These are phyloP conservation scores for Paralagenidium karlingii DNA, from an alignment of 352 stramenopile genomes.

Conservation along the genomic window DNA sequence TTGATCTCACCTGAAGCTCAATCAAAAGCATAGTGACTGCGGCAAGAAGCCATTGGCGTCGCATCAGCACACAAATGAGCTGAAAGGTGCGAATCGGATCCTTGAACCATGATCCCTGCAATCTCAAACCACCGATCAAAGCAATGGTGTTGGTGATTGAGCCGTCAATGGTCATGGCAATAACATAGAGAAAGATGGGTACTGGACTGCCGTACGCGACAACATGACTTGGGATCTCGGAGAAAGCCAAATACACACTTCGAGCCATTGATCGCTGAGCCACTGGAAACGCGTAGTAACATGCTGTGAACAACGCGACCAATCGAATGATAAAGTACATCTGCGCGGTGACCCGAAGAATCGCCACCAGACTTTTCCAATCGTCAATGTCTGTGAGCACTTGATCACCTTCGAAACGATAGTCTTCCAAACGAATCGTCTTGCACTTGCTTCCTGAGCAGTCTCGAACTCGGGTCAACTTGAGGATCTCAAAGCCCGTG, in stretches of 20 bases:
- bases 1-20: no score
- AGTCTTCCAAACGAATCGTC: constrained; percentile 22
- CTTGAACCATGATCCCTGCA: constrained; percentile 20
- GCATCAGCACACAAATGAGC: constrained; percentile 29
- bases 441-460: constrained; percentile 20
- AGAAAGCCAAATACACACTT: constrained; percentile 17
- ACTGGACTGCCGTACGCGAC: constrained; percentile 15
- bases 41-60: constrained; percentile 29
- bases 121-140: constrained; percentile 10
- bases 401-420: constrained; percentile 29
- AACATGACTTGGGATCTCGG: constrained; percentile 13
- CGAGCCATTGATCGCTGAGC: no score
- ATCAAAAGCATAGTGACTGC: no score
- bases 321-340: constrained; percentile 25
- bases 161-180: constrained; percentile 29
- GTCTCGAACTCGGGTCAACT: constrained; percentile 23
- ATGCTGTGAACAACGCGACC: constrained; percentile 13
- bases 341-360: constrained; percentile 25
- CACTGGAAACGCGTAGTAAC: constrained; percentile 15
- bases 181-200: constrained; percentile 12
- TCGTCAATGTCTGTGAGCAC: constrained; percentile 39
- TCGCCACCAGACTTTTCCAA: constrained; percentile 27
- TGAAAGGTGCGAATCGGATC: no score
- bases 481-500: constrained; percentile 37
- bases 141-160: constrained; percentile 24